Evolutionary conservation across 768 basidiomycete species (phyloP), one percentile per base, ranked within the genome.

Genomic region (Trametes cubensis): DNA sequence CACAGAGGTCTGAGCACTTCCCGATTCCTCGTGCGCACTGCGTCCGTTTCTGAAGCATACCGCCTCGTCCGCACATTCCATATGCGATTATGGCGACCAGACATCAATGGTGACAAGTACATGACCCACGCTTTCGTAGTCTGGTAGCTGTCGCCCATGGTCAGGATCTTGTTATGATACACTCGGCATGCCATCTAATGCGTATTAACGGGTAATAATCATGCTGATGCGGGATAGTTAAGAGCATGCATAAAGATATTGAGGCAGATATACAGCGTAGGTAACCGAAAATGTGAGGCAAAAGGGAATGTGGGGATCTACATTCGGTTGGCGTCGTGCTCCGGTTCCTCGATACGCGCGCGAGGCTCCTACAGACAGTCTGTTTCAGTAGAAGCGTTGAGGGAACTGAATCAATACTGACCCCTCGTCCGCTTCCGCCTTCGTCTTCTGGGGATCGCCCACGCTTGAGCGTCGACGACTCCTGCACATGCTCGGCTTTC

Each of bases 381-480:
- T 67, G 39, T 65, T 58, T 48, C 38, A 40, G 28, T 26, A 60
- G 26, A 48, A 41, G 50, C 57, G 62, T 34, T 11, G 20, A 61
- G 34, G 25, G 44, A 39, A 40, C 13, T 20, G 15, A 50, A 26
- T 60, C 34, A 40, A 6, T 13, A 77, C 87, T 67, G 49, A 89
- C 89, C 74, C 78, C 69, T 78, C 88, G 79, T 45, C 70, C 71
- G 53, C 72, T 76, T 17, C 88, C 89, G 0, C 78, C 88, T 48
- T 92, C 90, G 49, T 92, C 90, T 4, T 90, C 89, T 49, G 89
- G 90, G 47, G 90, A 92, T 66, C 90, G 81, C 34, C 75, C 88
- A 54, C 90, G 82, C 69, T 93, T 93, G 67, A 85, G 79, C 39
- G 76, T 78, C 47, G 73, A 75, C 38, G 73, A 75, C 40, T 78